These are phyloP conservation scores for Leccinum disarticulatum DNA, from an alignment of 768 basidiomycete species.

Conservation along the genomic window DNA sequence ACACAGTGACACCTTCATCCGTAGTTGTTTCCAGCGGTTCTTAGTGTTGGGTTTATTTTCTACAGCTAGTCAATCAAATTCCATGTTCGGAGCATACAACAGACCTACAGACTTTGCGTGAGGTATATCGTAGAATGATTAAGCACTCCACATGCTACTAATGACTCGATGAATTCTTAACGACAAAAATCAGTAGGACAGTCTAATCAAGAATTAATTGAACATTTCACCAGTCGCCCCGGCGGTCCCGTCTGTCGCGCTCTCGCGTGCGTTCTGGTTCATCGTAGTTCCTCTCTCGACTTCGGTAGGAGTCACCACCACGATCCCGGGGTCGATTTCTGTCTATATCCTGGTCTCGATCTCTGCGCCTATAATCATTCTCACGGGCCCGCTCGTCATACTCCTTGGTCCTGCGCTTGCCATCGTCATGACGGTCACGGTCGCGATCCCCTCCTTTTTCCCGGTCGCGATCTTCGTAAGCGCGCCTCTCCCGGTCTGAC, in stretches of 20 bases:
- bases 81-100: neutral
- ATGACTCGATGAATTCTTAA: neutral
- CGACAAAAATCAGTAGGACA: neutral
- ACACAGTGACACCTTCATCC: neutral
- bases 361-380: conserved; percentile 12
- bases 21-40: neutral
- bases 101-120: neutral
- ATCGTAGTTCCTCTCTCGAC: conserved; percentile 18
- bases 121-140: neutral
- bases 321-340: conserved; percentile 27
- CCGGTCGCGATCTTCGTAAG: conserved; percentile 17
- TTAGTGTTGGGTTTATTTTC: neutral
- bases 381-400: conserved; percentile 17
- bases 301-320: conserved; percentile 31
- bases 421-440: conserved; percentile 13
- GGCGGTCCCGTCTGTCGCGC: conserved; percentile 17
- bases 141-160: neutral
- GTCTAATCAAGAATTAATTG: neutral
- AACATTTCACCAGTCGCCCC: neutral
- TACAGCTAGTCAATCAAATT: neutral
- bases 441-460: conserved; percentile 8
- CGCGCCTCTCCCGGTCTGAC: conserved; percentile 11
- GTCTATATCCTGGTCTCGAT: conserved; percentile 25
- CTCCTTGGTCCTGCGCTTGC: conserved; percentile 11
- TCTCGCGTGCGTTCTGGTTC: conserved; percentile 20